Base-by-base conservation (phyloP, 2,329 filamentous ascomycete species). In the Aspergillus clavatus region DNA sequence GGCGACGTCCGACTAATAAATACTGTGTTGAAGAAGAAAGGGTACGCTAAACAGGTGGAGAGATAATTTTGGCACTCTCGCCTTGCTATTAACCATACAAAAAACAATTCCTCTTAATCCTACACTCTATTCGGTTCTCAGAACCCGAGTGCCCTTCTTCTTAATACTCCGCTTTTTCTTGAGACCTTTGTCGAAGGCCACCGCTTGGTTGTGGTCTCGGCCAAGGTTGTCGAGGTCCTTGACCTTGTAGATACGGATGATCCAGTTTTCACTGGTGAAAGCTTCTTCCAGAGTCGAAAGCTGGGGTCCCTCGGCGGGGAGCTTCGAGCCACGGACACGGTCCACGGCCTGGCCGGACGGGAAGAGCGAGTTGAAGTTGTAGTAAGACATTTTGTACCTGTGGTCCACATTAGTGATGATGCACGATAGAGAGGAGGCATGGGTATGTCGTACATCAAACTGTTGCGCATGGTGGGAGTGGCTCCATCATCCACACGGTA, bases 301-400 rank as follows among this genome's bases (percentile, higher is more conserved):
- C 50, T 86, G 80, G 7, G 93, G 93, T 1, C 88, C 85, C 56
- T 89, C 79, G 10, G 88, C 82, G n/a, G 93, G 94, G 41, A 97
- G 74, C 49, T 80, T 81, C 28, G 81, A 79, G 54, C 84, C 83
- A 64, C 93, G 89, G 53, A 98, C 93, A 57, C 93, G 86, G 67
- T 98, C 93, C 58, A 83, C 76, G 27, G 88, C 90, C 72, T 97
- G 89, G 51, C 93, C 93, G 2, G 85, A 79, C 36, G 90, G 91
- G 80, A 97, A 98, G 52, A 98, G 82, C 38, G 79, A 74, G 70
- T 91, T 81, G 77, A 87, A 98, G 79, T 97, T 97, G 81, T 98
- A 87, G 80, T 98, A 98, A 18, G 89, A 96, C 90, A 98, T 96
- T 80, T 98, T 98, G 82, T 98, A 98, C 89, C 90, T 95, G 55